Evolutionary conservation across 805 yeast genomes (phyloP).

Genomic region (Metschnikowia cerradonensis): DNA sequence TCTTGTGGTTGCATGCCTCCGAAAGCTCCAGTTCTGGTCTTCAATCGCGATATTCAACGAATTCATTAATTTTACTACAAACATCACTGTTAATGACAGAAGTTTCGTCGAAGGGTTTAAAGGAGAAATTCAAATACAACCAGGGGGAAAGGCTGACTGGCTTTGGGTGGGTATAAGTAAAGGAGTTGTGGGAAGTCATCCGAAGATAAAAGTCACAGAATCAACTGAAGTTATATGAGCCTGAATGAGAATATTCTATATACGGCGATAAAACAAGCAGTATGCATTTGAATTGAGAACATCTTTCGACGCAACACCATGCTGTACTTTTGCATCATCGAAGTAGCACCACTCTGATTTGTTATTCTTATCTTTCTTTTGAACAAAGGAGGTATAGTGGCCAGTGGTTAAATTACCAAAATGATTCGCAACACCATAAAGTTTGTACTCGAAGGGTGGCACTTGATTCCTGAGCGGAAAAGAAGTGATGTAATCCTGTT

Average conservation of each 20-base stretch:
- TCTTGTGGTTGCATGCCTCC: conserved; percentile 76
- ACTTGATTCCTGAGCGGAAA: conserved; percentile 67
- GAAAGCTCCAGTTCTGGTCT: conserved; percentile 86
- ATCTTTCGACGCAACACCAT: conserved; percentile 43
- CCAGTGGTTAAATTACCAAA: conserved; percentile 81
- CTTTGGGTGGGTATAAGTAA: conserved; percentile 61
- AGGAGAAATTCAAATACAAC: conserved; percentile 53
- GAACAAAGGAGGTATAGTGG: conserved; percentile 80
- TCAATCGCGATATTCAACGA: conserved; percentile 84
- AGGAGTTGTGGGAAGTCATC: conserved; percentile 56
- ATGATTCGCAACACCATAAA: conserved; percentile 82
- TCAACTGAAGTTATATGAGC: not conserved
- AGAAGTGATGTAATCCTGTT: conserved; percentile 41
- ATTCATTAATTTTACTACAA: conserved; percentile 70
- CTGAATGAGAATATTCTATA: not conserved
- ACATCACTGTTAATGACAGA: conserved; percentile 78
- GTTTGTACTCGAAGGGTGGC: conserved; percentile 74
- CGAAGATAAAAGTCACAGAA: conserved; percentile 39
- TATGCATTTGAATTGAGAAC: conserved; percentile 76
- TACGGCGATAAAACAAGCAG: conserved; percentile 69
- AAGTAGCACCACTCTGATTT: conserved; percentile 71
- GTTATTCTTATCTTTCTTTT: conserved; percentile 47
- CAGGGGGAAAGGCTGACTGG: conserved; percentile 51
- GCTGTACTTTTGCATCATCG: conserved; percentile 71
- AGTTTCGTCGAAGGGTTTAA: conserved; percentile 76